Percentiles rank a stretch among this genome's conserved stretches.
These are phyloP conservation scores for Parachaetomium inaequale DNA, from an alignment of 495 filamentous ascomycete genomes.

Conservation along the genomic window DNA sequence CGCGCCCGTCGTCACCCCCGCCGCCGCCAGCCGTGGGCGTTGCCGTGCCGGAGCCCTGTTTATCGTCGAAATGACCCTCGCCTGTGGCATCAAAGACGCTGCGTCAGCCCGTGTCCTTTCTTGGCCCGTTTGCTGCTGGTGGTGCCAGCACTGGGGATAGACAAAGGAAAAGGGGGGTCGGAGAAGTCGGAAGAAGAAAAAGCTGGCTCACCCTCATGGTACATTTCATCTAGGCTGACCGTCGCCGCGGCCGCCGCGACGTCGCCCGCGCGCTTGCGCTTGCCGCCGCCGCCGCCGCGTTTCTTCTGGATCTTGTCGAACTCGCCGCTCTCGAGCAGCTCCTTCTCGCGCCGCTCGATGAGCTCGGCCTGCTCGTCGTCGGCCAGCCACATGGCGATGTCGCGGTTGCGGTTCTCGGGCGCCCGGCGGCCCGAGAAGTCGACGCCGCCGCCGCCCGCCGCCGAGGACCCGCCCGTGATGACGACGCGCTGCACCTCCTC, in stretches of 20 bases:
- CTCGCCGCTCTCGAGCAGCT: constrained; percentile 62
- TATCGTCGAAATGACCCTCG: constrained; percentile 91
- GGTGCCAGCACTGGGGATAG: neutral
- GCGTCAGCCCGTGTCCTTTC: constrained; percentile 6
- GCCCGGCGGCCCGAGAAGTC: constrained; percentile 90
- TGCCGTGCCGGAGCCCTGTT: constrained; percentile 76
- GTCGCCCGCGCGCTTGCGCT: constrained; percentile 29
- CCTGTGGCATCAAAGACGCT: constrained; percentile 49
- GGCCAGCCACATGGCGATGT: constrained; percentile 94
- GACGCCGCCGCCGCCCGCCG: constrained; percentile 55
- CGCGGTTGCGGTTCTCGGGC: constrained; percentile 82
- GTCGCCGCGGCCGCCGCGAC: constrained; percentile 45
- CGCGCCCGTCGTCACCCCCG: constrained; percentile 45
- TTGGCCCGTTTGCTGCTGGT: neutral
- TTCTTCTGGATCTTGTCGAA: constrained; percentile 67
- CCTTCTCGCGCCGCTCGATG: constrained; percentile 84
- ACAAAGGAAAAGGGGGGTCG: neutral
- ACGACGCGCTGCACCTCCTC: constrained; percentile 99
- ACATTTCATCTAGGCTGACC: constrained; percentile 91
- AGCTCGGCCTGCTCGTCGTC: constrained; percentile 91
- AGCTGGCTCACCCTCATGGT: constrained; percentile 80
- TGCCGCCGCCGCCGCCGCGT: constrained; percentile 47
- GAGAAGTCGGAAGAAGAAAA: neutral
- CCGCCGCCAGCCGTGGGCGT: constrained; percentile 61
- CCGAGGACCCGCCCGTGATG: constrained; percentile 74